phyloP scores from a whole-genome alignment of 345 rosid genomes.

The Bretschneidera sinensis region DNA sequence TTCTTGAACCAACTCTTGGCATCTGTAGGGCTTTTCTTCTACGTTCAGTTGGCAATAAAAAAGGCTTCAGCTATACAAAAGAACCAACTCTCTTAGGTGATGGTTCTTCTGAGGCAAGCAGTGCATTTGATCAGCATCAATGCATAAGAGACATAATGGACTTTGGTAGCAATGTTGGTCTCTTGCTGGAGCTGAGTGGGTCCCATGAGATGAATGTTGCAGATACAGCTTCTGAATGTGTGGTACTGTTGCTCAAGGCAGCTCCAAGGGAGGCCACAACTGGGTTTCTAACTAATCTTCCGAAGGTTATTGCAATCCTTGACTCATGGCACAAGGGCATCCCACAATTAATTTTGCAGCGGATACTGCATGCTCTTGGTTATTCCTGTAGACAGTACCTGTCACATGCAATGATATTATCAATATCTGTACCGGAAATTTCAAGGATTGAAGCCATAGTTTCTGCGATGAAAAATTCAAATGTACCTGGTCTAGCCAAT shows the following conservation, averaged over 20 bases:
- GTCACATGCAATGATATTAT: constrained; percentile 81
- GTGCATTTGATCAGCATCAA: constrained; percentile 45
- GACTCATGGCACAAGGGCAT: constrained; percentile 51
- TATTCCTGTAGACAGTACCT: constrained; percentile 76
- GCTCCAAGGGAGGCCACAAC: constrained; percentile 94
- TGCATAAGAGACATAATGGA: constrained; percentile 72
- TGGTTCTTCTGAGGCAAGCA: constrained; percentile 33
- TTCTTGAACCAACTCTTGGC: constrained; percentile 82
- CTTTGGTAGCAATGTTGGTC: constrained; percentile 65
- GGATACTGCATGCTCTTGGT: constrained; percentile 73
- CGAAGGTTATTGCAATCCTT: constrained; percentile 57
- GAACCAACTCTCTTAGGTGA: constrained; percentile 68
- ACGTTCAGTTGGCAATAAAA: constrained; percentile 50
- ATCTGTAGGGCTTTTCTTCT: constrained; percentile 78
- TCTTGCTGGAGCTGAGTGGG: constrained; percentile 55
- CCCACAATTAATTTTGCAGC: constrained; percentile 48
- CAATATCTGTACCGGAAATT: constrained; percentile 59
- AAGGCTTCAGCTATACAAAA: constrained; percentile 38
- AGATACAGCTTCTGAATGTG: constrained; percentile 83
- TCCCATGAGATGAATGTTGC: constrained; percentile 44
- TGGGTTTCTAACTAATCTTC: constrained; percentile 75
- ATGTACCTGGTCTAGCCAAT: constrained; percentile 40
- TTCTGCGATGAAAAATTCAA: constrained; percentile 61
- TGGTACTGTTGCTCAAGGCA: constrained; percentile 62
- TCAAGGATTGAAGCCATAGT: constrained; percentile 54